Evolutionary conservation across 2,329 filamentous ascomycete species (phyloP), one percentile per base, ranked within the genome.

Genomic region (Alternaria triticimaculans): DNA sequence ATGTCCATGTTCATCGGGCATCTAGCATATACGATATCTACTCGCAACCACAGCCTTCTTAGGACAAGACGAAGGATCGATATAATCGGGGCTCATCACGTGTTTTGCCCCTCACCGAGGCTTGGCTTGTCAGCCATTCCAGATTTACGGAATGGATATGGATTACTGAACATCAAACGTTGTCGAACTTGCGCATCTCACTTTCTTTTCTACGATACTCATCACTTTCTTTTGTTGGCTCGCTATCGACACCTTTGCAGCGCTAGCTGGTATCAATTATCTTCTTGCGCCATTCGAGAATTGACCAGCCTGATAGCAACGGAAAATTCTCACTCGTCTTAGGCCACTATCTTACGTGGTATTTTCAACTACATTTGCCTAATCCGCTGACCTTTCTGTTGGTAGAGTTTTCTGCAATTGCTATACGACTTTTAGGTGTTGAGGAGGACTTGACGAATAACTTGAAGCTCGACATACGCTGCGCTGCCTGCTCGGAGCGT

Each of bases 1-100:
- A 1, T 5, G 3, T 26, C 9, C 4, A 26, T 10, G 9, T 26
- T 4, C 25, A 26, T 26, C 25, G 9, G 26, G 2, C 9, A 5
- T 4, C 12, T 6, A 15, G 20, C 1, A 51, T 50, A 21, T 18
- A 10, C 2, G n/a, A 2, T 6, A 6, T 37, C 7, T 23, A 4
- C 15, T 60, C 44, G 23, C 25, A 57, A 50, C 30, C 4, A 6
- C 6, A 6, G 25, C 50, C 23, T 20, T 4, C 20, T 46, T 50
- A 9, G 58, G 30, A 43, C 6, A n/a, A 25, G 44, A 49, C 23
- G 43, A 43, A 57, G 44, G 30, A 49, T 20, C 14, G 23, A 18
- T 21, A 56, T 43, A 50, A 25, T 18, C 21, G 58, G 50, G 30
- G 28, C 30, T 20, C 4, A 18, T 55, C 21, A 41, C 26, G 57